Base-by-base conservation (phyloP, 176 grass and related monocot species). In the Carex parvula region DNA sequence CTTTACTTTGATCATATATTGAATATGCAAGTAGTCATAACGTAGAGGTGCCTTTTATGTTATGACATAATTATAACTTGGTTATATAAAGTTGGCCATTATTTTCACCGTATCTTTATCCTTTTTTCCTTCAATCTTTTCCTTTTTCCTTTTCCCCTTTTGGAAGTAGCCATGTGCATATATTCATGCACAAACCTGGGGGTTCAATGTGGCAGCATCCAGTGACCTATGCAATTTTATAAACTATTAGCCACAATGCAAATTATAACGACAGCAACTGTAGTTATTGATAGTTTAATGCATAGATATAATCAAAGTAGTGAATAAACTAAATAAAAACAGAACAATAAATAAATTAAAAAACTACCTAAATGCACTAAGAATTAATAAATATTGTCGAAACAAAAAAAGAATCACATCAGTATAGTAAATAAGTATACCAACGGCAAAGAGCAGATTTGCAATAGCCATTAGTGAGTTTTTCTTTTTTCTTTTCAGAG, bases 111-210 rank as follows among this genome's bases (percentile, higher is more conserved):
- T 69, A 69, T 39, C 32, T 32, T 56, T 53, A 29, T 52, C 11
- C 15, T 77, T 77, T 50, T 21, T 3, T 77, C 50, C 72, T 77
- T 9, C 44, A 8, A 53, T 75, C n/a, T 56, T 77, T 55, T 32
- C 11, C 24, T 32, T 55, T 56, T 56, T 24, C 24, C 5, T 77
- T 77, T 50, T 12, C 3, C 50, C 12, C 24, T 77, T 76, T 77
- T 30, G 73, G 73, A 77, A 77, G 50, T 55, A 33, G 50, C 73
- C 73, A 77, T 77, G 72, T 77, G 73, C 73, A 77, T 77, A 50
- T 50, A 77, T 56, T 77, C 18, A 76, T 55, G 48, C 48, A 76
- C 4, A 4, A 54, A 54, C 2, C 22, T 77, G 1, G 10, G 14
- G 46, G 6, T 77, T 56, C 22, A 15, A 30, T 77, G 46, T 77